Percentiles rank a stretch among this genome's conserved stretches.
phyloP scores from a whole-genome alignment of 2,329 filamentous ascomycete genomes.

The Coniochaeta sp. region DNA sequence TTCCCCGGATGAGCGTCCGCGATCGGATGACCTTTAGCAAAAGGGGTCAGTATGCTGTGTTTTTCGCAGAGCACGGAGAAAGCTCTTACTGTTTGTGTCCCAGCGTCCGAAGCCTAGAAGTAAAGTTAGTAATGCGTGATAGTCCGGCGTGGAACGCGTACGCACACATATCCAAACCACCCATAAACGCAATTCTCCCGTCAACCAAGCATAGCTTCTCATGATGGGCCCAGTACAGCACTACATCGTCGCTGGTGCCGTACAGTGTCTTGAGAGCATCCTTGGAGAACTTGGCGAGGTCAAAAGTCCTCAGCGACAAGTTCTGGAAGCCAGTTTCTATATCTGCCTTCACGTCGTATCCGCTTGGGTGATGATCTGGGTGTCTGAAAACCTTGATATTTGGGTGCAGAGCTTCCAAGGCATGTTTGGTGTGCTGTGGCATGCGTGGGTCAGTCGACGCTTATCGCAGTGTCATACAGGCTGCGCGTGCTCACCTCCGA shows the following conservation, averaged over 20 bases:
- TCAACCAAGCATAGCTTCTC: constrained; percentile 86
- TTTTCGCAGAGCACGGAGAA: constrained; percentile 15
- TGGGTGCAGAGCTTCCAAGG: constrained; percentile 66
- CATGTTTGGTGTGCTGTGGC: constrained; percentile 66
- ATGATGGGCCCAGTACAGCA: constrained; percentile 89
- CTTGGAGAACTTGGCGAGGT: constrained; percentile 56
- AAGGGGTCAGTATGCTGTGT: constrained; percentile 4
- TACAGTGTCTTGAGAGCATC: constrained; percentile 74
- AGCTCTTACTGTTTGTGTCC: constrained; percentile 63
- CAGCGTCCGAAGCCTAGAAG: constrained; percentile 68
- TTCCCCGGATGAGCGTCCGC: constrained; percentile 76
- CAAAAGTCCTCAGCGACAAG: constrained; percentile 38
- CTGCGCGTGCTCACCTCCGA: constrained; percentile 12
- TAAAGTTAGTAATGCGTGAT: constrained; percentile 15
- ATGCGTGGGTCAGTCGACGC: constrained; percentile 35
- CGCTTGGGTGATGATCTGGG: constrained; percentile 77
- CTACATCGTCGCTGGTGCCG: constrained; percentile 71
- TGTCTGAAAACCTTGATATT: constrained; percentile 88
- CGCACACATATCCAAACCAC: constrained; percentile 73
- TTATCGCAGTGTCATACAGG: not conserved
- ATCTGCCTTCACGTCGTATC: constrained; percentile 57
- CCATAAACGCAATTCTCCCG: constrained; percentile 78
- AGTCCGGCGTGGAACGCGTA: not conserved
- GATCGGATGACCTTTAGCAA: constrained; percentile 56
- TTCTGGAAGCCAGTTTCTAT: constrained; percentile 55